Conservation (phyloP, 2,329 filamentous ascomycete species). For the Aureobasidium musti region DNA sequence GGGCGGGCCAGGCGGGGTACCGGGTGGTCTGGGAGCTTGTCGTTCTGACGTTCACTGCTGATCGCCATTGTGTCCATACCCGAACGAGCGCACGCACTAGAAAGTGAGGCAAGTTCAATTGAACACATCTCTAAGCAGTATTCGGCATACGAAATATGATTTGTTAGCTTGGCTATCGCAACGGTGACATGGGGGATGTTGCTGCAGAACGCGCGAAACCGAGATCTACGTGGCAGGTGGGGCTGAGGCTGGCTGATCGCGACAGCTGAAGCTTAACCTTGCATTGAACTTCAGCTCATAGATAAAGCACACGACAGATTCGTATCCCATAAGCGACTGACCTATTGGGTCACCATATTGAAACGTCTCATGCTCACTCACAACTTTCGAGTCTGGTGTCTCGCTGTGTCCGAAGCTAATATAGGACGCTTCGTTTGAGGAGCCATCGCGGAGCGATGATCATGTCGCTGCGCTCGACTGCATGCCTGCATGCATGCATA, state of each 20-base stretch:
- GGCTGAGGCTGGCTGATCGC: slow-evolving; percentile 2
- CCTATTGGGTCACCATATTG: no score
- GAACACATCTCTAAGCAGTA: not conserved
- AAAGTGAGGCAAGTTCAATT: not conserved
- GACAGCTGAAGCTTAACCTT: not conserved
- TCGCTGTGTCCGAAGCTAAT: not conserved
- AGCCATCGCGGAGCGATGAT: not conserved
- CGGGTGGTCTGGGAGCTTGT: not conserved
- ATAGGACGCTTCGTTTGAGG: no score
- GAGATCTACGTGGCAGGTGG: slow-evolving; percentile 2
- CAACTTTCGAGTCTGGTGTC: no score
- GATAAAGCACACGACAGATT: no score
- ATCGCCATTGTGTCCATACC: slow-evolving; percentile 8
- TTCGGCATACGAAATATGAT: not conserved
- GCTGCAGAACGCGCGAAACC: slow-evolving; percentile 2
- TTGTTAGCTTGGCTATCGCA: not conserved
- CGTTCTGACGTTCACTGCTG: not conserved
- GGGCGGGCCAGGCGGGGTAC: slow-evolving; percentile 15
- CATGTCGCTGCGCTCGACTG: not conserved
- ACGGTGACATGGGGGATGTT: no score
- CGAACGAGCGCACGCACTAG: not conserved
- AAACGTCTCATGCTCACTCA: not conserved
- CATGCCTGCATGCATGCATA: not conserved
- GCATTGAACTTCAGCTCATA: slow-evolving; percentile 2
- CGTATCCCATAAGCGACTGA: not conserved